Base-by-base conservation (phyloP, 768 basidiomycete species). In the Mycena sanguinolenta region DNA sequence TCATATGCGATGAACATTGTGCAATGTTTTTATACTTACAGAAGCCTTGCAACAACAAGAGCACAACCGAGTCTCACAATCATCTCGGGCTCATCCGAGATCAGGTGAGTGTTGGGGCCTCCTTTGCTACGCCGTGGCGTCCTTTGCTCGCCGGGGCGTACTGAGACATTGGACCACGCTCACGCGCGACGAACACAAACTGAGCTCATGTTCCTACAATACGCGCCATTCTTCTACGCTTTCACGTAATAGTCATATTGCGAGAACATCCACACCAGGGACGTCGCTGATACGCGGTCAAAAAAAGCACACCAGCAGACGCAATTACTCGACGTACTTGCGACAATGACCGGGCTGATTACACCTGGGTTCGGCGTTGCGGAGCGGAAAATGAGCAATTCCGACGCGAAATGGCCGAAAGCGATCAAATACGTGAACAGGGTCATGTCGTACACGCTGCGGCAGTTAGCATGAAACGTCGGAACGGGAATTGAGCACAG, bases 371-470 rank as follows among this genome's bases (percentile, higher is more conserved):
- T 86, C 57, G 94, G 70, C 57, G 85, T 91, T 42, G 92, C 89
- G 2, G 95, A 92, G 59, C 90, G 87, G 83, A 91, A 99, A 70
- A 98, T 88, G 76, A 96, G 80, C 46, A 94, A 77, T 82, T 99
- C 97, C 21, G 94, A 92, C 44, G 87, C 87, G 78, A 98, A 98
- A 82, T 99, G 97, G 6, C 86, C 88, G 77, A 95, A 93, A 2
- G 96, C 97, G 75, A 98, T 90, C 64, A 96, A 88, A 83, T 97
- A 99, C 42, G 95, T 92, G 76, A 92, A 83, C 68, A 98, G 81
- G 8, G 95, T 88, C 84, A 98, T 91, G 79, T 97, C 92, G 81
- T 98, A 99, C 25, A 96, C 82, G 30, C 97, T 98, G 74, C n/a
- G 71, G 66, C 42, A 32, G 67, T 71, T 59, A 54, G 60, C 39